A percentile compares a stretch with the other conserved stretches of the same genome.
phyloP scores from a whole-genome alignment of 2,329 filamentous ascomycete genomes.

The Fusarium sp. region DNA sequence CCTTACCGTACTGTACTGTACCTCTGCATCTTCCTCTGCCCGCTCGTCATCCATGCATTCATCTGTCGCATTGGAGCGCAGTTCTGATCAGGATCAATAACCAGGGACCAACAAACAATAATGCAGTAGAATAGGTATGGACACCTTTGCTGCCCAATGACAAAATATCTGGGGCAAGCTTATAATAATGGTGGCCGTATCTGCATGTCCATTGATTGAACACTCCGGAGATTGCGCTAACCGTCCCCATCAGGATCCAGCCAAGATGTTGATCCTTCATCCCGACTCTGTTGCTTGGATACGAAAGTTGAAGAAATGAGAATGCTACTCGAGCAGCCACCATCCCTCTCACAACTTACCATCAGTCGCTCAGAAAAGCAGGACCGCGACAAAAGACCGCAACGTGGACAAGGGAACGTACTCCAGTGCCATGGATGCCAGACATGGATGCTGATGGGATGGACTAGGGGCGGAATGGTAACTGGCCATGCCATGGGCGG shows the following conservation, averaged over 20 bases:
- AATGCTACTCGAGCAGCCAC: conserved; percentile 30
- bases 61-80: conserved; percentile 15
- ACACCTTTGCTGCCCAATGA: conserved; percentile 52
- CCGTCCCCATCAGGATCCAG: background rate
- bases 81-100: background rate
- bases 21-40: conserved; percentile 9
- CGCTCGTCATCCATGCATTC: conserved; percentile 15
- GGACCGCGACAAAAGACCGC: conserved; percentile 2
- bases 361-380: conserved; percentile 21
- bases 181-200: conserved; percentile 17
- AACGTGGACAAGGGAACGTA: conserved; percentile 21
- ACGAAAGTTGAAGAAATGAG: conserved; percentile 32
- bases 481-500: conserved; percentile 37
- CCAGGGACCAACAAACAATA: conserved; percentile 7
- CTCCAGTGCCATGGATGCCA: conserved; percentile 19
- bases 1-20: too few relatives aligned
- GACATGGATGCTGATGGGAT: conserved; percentile 33
- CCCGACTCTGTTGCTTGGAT: conserved; percentile 11
- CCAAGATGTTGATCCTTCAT: conserved; percentile 11
- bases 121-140: conserved; percentile 5
- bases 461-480: conserved; percentile 38
- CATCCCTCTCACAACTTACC: conserved; percentile 2
- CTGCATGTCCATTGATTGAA: conserved; percentile 17
- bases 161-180: conserved; percentile 10
- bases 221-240: conserved; percentile 31